Percentiles rank a stretch among this genome's conserved stretches.
These are phyloP conservation scores for Cladophialophora psammophila DNA, from an alignment of 2,329 filamentous ascomycete genomes.

Conservation along the genomic window DNA sequence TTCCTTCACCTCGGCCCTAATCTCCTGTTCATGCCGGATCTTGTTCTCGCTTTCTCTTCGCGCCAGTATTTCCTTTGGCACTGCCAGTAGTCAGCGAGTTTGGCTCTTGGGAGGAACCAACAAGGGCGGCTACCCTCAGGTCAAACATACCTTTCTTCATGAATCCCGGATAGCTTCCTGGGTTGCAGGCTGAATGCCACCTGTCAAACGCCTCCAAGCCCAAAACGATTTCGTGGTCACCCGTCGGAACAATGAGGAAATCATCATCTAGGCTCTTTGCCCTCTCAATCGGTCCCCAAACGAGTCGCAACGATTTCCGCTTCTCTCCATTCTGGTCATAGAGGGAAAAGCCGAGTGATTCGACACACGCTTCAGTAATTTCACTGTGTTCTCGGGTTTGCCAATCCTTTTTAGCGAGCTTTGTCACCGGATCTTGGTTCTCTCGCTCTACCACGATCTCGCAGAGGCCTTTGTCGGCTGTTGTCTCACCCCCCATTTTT, in stretches of 20 bases:
- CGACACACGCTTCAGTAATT: conserved; percentile 4
- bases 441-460: background rate
- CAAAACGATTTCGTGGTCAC: background rate
- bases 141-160: background rate
- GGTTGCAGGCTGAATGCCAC: background rate
- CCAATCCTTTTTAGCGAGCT: background rate
- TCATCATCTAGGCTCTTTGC: background rate
- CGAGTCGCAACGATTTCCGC: background rate
- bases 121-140: background rate
- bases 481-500: background rate
- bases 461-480: background rate
- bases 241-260: conserved; percentile 1
- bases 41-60: too few relatives aligned
- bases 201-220: conserved; percentile 2
- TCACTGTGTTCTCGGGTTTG: background rate
- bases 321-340: background rate
- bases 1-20: too few relatives aligned
- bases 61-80: too few relatives aligned
- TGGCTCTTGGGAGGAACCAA: too few relatives aligned
- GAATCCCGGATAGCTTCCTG: background rate
- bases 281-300: background rate
- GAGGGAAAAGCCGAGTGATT: conserved; percentile 3
- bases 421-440: background rate
- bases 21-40: too few relatives aligned
- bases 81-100: too few relatives aligned